phyloP scores from a whole-genome alignment of 495 filamentous ascomycete species.

The Tetracladium setigerum region DNA sequence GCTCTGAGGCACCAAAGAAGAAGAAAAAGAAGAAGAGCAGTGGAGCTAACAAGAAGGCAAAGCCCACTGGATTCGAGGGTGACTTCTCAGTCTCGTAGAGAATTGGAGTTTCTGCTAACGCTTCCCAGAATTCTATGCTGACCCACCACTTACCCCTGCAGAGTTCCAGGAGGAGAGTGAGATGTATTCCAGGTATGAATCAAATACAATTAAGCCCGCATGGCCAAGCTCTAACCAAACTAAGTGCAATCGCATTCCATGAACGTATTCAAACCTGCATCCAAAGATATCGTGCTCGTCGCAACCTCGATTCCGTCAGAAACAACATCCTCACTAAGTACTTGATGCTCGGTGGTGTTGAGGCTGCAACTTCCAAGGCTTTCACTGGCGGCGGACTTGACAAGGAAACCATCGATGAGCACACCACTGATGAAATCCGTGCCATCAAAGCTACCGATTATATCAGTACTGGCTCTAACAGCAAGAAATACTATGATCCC shows the following conservation, averaged over 20 bases:
- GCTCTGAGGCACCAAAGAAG: slow-evolving; percentile 19
- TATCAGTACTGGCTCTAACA: slow-evolving; percentile 28
- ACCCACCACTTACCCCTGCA: slow-evolving; percentile 65
- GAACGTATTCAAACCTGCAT: slow-evolving; percentile 77
- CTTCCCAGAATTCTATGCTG: slow-evolving; percentile 57
- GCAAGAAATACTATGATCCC: slow-evolving; percentile 34
- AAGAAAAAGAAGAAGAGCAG: slow-evolving; percentile 22
- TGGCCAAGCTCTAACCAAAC: neutral
- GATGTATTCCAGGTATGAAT: slow-evolving; percentile 47
- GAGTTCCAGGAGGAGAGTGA: slow-evolving; percentile 53
- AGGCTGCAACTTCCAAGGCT: slow-evolving; percentile 47
- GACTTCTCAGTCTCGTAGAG: neutral
- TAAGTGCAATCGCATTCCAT: neutral
- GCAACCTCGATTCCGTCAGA: slow-evolving; percentile 58
- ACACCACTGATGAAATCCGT: slow-evolving; percentile 52
- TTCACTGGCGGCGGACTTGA: slow-evolving; percentile 51
- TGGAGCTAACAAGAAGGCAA: slow-evolving; percentile 26
- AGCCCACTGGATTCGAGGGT: slow-evolving; percentile 53
- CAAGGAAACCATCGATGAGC: slow-evolving; percentile 44
- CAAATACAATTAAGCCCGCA: neutral
- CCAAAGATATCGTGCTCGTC: slow-evolving; percentile 66
- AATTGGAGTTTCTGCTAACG: neutral
- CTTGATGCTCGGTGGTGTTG: slow-evolving; percentile 76
- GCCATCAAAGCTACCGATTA: slow-evolving; percentile 52
- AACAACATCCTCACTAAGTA: slow-evolving; percentile 68